These are phyloP conservation scores for Saccharomycopsis selenospora DNA, from an alignment of 805 yeast genomes.

Conservation along the genomic window DNA sequence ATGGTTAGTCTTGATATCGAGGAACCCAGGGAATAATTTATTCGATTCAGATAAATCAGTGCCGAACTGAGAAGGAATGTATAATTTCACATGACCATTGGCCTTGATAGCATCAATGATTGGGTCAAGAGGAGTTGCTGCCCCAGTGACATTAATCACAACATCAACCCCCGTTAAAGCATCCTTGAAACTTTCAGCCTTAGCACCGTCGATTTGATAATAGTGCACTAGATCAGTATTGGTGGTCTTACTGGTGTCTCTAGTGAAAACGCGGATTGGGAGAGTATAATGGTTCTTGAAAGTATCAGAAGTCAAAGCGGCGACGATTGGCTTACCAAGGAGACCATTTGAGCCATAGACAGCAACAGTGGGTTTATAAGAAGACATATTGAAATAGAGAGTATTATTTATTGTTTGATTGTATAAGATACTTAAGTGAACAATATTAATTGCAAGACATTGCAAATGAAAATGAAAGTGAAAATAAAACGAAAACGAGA, in stretches of 20 bases:
- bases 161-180: slow-evolving; percentile 44
- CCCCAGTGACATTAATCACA: slow-evolving; percentile 39
- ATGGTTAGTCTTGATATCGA: slow-evolving; percentile 31
- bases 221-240: slow-evolving; percentile 35
- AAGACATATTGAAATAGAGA: too few species aligned
- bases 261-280: slow-evolving; percentile 48
- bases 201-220: slow-evolving; percentile 30
- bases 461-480: too few species aligned
- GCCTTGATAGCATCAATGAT: slow-evolving; percentile 44
- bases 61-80: slow-evolving; percentile 41
- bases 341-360: slow-evolving; percentile 47
- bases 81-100: slow-evolving; percentile 6
- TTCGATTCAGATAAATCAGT: slow-evolving; percentile 31
- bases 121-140: slow-evolving; percentile 31
- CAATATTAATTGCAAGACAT: too few species aligned
- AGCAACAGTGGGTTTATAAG: slow-evolving; percentile 33
- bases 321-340: slow-evolving; percentile 42
- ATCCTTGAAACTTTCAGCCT: slow-evolving; percentile 27
- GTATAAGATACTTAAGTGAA: too few species aligned
- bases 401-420: too few species aligned
- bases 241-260: slow-evolving; percentile 29
- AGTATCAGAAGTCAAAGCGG: slow-evolving; percentile 36
- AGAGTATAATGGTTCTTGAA: slow-evolving; percentile 36
- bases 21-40: slow-evolving; percentile 31
- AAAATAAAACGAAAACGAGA: too few species aligned